A percentile compares a stretch with the other conserved stretches of the same genome.
phyloP scores from a whole-genome alignment of 768 basidiomycete genomes.

The Nevesoporus exiguus region DNA sequence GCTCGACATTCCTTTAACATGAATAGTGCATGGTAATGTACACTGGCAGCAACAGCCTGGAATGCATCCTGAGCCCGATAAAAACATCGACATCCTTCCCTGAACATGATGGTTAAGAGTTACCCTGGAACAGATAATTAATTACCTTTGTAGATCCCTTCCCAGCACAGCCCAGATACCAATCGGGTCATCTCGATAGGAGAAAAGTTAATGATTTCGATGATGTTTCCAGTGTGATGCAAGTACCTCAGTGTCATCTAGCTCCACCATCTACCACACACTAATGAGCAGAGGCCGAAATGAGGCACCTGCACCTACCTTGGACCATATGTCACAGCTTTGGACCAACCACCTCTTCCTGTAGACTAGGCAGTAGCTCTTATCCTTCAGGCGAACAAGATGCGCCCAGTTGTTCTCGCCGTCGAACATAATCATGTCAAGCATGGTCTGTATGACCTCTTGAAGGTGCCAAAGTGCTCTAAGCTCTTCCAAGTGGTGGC shows the following conservation, averaged over 20 bases:
- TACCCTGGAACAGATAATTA: background rate
- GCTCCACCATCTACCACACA: slow-evolving; percentile 25
- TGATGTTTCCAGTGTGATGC: background rate
- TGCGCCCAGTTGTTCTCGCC: slow-evolving; percentile 34
- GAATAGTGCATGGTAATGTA: no score
- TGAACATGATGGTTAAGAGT: slow-evolving; percentile 4
- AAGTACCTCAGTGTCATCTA: slow-evolving; percentile 31
- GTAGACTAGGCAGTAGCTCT: slow-evolving; percentile 27
- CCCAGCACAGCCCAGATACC: slow-evolving; percentile 19
- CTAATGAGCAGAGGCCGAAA: slow-evolving; percentile 2
- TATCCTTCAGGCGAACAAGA: slow-evolving; percentile 29
- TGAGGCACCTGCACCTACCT: slow-evolving; percentile 11
- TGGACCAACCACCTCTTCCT: slow-evolving; percentile 19
- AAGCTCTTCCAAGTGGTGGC: slow-evolving; percentile 14
- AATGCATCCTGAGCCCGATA: no score
- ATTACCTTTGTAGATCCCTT: slow-evolving; percentile 29
- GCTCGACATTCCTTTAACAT: no score
- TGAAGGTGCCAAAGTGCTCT: slow-evolving; percentile 22
- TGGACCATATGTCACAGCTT: slow-evolving; percentile 29
- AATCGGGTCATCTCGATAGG: slow-evolving; percentile 27
- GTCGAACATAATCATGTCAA: slow-evolving; percentile 30
- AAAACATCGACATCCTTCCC: slow-evolving; percentile 27
- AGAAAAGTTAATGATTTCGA: background rate
- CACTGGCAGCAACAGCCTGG: no score
- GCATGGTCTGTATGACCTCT: slow-evolving; percentile 34